Base-by-base conservation (phyloP, 768 basidiomycete genomes). In the Artomyces pyxidatus region DNA sequence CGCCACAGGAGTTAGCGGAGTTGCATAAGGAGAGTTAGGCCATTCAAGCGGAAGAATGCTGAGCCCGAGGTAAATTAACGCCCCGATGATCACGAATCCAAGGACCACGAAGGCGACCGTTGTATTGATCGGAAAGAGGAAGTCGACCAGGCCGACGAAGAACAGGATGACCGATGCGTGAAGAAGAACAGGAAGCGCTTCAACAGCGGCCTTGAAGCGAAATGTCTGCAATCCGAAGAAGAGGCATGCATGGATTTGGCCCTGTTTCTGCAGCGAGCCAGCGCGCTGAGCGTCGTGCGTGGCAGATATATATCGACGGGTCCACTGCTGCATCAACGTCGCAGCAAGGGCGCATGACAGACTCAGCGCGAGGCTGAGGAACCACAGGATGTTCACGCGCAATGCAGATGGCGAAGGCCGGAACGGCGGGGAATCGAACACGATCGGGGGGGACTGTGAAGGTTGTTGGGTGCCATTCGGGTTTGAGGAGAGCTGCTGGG, bases 131-230 rank as follows among this genome's bases (percentile, higher is more conserved):
- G 49, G 49, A 38, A 50, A 51, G 6, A 54, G 40, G 42, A 54
- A 57, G 8, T 43, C 49, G 22, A 51, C 19, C 21, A 57, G 42
- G 3, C 55, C 55, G 25, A 39, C 37, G 42, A 57, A 29, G 55
- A 57, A 55, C 4, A 55, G 47, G 50, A 54, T 41, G 17, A 54
- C 42, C 1, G 53, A 47, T 10, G 49, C 25, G 30, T 51, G 49
- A 22, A 51, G 48, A 10, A 57, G 37, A 6, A 49, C 19, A 12
- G 53, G 55, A 6, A 57, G 37, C 21, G 40, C 43, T 5, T 42
- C 26, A 4, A 54, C 28, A 4, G 44, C 39, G 19, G 45, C 30
- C 8, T 38, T 37, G 29, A 54, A 42, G 10, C 47, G 42, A 26
- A 50, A 53, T 14, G 27, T 44, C 29, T 44, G 38, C 22, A 53